Evolutionary conservation across 208 protist genomes (phyloP).

Genomic region (Leishmania guyanensis): DNA sequence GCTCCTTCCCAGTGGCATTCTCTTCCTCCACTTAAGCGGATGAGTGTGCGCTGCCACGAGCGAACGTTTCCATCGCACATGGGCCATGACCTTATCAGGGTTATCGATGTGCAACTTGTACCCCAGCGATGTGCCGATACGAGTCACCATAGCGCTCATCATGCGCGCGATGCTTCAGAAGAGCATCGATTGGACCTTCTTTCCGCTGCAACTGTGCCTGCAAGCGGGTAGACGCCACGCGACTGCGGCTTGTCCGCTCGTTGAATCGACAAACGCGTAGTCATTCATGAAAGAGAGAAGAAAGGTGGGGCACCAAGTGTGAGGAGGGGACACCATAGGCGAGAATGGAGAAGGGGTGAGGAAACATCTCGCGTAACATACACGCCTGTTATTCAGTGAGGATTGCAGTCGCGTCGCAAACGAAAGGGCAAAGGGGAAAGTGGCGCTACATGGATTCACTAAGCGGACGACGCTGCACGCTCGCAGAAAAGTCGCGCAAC

Average conservation of each 20-base stretch:
- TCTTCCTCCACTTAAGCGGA: no score
- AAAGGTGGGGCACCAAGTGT: not conserved
- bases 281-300: not conserved
- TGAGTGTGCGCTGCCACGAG: not conserved
- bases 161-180: constrained; percentile 6
- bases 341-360: not conserved
- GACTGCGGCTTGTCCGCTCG: not conserved
- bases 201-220: not conserved
- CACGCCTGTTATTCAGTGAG: not conserved
- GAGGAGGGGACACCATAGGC: not conserved
- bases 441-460: not conserved
- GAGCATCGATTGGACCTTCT: constrained; percentile 1
- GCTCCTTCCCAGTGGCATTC: not conserved
- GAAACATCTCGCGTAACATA: not conserved
- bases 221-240: not conserved
- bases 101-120: not conserved
- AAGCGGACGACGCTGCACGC: not conserved
- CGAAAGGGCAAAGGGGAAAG: not conserved
- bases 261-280: not conserved
- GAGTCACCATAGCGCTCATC: constrained; percentile 15
- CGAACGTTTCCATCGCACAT: not conserved
- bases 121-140: constrained; percentile 2
- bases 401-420: not conserved
- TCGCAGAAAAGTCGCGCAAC: not conserved
- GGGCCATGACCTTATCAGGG: not conserved